Conservation (phyloP, 257 asterid species). For the Solanum habrochaites region DNA sequence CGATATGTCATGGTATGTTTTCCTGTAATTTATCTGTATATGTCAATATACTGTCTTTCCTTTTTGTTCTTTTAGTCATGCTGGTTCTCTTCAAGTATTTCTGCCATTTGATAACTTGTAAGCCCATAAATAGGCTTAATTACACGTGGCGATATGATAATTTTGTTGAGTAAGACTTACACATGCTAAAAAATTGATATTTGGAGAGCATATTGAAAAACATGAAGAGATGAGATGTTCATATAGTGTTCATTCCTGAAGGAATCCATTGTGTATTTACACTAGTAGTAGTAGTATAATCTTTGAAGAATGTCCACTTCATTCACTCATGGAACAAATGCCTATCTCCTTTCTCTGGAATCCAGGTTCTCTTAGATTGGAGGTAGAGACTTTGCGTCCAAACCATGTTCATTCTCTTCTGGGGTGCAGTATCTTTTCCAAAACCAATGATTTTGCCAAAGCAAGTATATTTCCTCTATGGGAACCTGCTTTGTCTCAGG, state of each 20-base stretch:
- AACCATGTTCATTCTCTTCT: neutral
- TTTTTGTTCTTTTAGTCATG: neutral
- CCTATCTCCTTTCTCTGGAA: neutral
- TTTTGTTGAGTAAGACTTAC: neutral
- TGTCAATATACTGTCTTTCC: neutral
- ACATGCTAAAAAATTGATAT: neutral
- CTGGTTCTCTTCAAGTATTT: neutral
- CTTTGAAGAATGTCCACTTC: neutral
- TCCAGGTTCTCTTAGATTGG: neutral
- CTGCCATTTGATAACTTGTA: neutral
- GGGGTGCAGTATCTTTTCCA: constrained; percentile 59
- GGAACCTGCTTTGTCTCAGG: constrained; percentile 98
- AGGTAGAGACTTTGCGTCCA: neutral
- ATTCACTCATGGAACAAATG: neutral
- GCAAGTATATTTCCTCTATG: constrained; percentile 70
- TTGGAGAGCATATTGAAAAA: neutral
- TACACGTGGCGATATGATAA: neutral
- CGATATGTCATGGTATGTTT: neutral
- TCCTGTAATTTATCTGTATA: neutral
- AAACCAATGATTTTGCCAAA: constrained; percentile 66
- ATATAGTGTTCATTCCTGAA: neutral
- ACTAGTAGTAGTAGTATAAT: neutral
- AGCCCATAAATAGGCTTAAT: neutral
- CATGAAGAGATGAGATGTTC: neutral
- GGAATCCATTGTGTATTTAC: neutral